phyloP scores from a whole-genome alignment of 192 early-diverging fungal genomes.

The Bifiguratus adelaidae region DNA sequence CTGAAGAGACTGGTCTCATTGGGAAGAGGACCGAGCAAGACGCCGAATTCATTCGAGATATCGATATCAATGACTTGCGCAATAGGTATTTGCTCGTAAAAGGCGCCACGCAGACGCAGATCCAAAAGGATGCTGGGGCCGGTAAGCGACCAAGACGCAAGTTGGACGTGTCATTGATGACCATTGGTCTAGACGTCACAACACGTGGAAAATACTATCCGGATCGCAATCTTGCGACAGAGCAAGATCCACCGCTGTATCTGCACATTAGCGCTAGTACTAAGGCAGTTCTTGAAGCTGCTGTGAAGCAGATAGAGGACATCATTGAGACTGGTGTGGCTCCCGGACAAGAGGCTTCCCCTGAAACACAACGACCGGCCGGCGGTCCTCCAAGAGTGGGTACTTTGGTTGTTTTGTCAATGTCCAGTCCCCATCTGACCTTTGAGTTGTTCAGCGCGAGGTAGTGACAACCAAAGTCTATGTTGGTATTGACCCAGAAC shows the following conservation, averaged over 20 bases:
- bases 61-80: conserved; percentile 74
- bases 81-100: conserved; percentile 78
- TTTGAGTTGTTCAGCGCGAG: conserved; percentile 13
- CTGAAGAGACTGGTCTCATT: neutral
- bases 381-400: neutral
- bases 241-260: conserved; percentile 68
- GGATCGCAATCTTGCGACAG: conserved; percentile 58
- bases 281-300: conserved; percentile 58
- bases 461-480: conserved; percentile 56
- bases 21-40: conserved; percentile 1
- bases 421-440: neutral
- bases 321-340: conserved; percentile 52
- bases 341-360: conserved; percentile 16
- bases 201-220: conserved; percentile 80
- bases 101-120: conserved; percentile 55
- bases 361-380: too few species aligned
- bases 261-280: conserved; percentile 62
- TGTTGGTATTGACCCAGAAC: conserved; percentile 63
- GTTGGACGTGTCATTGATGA: conserved; percentile 10
- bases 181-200: conserved; percentile 39
- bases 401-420: neutral
- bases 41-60: conserved; percentile 44
- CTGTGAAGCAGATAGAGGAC: conserved; percentile 61
- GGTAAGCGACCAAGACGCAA: conserved; percentile 26
- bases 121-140: conserved; percentile 70